Conservation (phyloP, 1,284 basidiomycete species). For the Bjerkandera adusta region DNA sequence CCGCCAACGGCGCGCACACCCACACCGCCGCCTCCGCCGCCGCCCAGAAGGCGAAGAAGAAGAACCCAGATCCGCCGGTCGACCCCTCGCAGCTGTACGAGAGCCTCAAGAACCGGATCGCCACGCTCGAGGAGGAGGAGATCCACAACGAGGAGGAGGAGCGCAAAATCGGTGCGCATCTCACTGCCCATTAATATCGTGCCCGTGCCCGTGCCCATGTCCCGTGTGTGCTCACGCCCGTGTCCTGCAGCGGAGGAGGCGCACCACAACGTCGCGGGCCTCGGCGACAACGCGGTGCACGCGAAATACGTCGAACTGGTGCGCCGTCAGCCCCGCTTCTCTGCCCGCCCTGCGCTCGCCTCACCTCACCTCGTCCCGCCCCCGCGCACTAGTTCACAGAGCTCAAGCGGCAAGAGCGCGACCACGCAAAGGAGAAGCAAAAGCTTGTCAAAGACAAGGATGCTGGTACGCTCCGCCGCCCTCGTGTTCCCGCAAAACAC, state of each 20-base stretch:
- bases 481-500: conserved; percentile 11
- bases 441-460: conserved; percentile 85
- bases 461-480: conserved; percentile 57
- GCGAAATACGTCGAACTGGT: conserved; percentile 83
- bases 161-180: conserved; percentile 57
- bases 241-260: conserved; percentile 72
- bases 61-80: conserved; percentile 60
- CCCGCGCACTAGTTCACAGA: conserved; percentile 65
- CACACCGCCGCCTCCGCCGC: too few relatives aligned
- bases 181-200: conserved; percentile 3
- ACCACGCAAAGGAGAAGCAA: conserved; percentile 85
- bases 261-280: conserved; percentile 74
- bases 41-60: conserved; percentile 53
- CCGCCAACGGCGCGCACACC: conserved; percentile 31
- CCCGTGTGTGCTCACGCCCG: conserved; percentile 5
- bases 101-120: conserved; percentile 79
- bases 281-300: conserved; percentile 77
- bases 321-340: conserved; percentile 21
- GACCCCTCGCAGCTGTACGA: conserved; percentile 85
- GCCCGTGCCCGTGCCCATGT: too few relatives aligned
- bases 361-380: neutral
- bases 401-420: conserved; percentile 76
- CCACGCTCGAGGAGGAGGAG: conserved; percentile 80
- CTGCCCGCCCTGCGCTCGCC: neutral
- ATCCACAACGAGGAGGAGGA: conserved; percentile 83